Percentiles rank a stretch among this genome's conserved stretches.
These are phyloP conservation scores for Pichia norvegensis DNA, from an alignment of 1,139 yeast genomes.

Conservation along the genomic window DNA sequence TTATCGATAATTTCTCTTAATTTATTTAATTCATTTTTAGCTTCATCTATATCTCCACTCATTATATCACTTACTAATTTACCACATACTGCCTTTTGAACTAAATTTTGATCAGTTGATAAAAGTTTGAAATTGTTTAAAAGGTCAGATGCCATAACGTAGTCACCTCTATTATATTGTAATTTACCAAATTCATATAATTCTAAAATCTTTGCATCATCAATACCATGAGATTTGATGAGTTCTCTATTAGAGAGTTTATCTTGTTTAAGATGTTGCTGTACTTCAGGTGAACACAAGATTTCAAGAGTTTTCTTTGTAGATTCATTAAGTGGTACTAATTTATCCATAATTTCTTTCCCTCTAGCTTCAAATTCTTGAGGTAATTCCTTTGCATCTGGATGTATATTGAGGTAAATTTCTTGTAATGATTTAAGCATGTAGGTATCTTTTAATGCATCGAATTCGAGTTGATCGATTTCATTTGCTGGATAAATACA, in stretches of 20 bases:
- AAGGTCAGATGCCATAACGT: conserved; percentile 48
- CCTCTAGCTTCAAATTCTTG: conserved; percentile 34
- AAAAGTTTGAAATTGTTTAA: conserved; percentile 48
- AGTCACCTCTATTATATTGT: conserved; percentile 54
- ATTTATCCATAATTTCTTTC: conserved; percentile 33
- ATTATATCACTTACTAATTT: conserved; percentile 51
- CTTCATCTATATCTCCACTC: conserved; percentile 42
- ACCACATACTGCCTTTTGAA: conserved; percentile 58
- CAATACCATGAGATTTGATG: conserved; percentile 36
- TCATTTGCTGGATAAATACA: conserved; percentile 38
- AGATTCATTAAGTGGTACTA: conserved; percentile 35
- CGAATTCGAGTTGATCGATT: conserved; percentile 40
- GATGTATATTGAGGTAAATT: conserved; percentile 35
- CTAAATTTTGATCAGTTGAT: conserved; percentile 41
- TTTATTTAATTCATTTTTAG: conserved; percentile 43
- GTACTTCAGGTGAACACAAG: conserved; percentile 42
- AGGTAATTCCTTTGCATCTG: conserved; percentile 33
- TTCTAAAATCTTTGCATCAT: conserved; percentile 42
- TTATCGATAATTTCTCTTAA: conserved; percentile 51
- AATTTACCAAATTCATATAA: conserved; percentile 50
- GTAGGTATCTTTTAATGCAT: conserved; percentile 46
- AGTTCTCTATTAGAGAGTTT: conserved; percentile 43
- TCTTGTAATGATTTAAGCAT: conserved; percentile 44
- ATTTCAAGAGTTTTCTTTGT: conserved; percentile 41
- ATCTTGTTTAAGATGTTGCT: conserved; percentile 43